These are phyloP conservation scores for Adansonia digitata DNA, from an alignment of 345 rosid genomes.

Conservation along the genomic window DNA sequence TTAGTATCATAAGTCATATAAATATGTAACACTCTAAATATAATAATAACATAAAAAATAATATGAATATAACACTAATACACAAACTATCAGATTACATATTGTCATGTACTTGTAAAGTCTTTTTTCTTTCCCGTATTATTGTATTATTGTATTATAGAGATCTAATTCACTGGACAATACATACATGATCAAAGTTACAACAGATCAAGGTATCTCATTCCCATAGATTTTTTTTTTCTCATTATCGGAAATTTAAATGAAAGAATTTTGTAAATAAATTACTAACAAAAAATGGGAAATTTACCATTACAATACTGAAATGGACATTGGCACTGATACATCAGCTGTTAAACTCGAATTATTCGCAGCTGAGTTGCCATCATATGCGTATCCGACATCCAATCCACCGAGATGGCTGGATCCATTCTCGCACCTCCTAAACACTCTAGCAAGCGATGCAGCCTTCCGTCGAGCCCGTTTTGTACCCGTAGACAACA, in stretches of 20 bases:
- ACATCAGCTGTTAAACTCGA: constrained; percentile 55
- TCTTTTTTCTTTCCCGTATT: too few relatives aligned
- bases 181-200: constrained; percentile 13
- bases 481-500: constrained; percentile 85
- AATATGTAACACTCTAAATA: too few relatives aligned
- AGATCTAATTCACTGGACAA: constrained; percentile 1
- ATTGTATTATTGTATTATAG: background rate
- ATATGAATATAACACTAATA: too few relatives aligned
- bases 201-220: too few relatives aligned
- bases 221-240: constrained; percentile 21
- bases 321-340: constrained; percentile 59
- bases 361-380: constrained; percentile 44
- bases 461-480: constrained; percentile 90
- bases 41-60: too few relatives aligned
- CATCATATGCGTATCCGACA: constrained; percentile 53
- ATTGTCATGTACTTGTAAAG: too few relatives aligned
- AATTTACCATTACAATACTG: constrained; percentile 47
- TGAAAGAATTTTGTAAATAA: constrained; percentile 47
- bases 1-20: too few relatives aligned
- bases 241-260: constrained; percentile 32
- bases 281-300: constrained; percentile 24
- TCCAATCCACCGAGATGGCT: constrained; percentile 54
- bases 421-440: constrained; percentile 58
- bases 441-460: constrained; percentile 82
- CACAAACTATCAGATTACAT: too few relatives aligned